Evolutionary conservation across 352 stramenopile genomes (phyloP), one percentile per base, ranked within the genome.

Genomic region (Phytophthora megakarya): DNA sequence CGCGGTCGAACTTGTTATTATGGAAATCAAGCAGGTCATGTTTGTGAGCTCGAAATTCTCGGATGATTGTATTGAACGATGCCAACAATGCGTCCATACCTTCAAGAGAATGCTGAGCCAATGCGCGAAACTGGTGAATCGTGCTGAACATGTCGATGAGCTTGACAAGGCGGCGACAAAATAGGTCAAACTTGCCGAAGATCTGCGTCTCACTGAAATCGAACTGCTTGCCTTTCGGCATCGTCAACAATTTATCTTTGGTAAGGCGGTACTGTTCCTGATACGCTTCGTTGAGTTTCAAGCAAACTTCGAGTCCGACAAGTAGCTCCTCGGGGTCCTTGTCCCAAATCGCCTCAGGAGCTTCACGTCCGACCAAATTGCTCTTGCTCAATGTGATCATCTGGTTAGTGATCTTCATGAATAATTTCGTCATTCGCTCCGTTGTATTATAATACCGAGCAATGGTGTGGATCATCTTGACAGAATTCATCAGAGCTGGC

Each of bases 101-200:
- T 67, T 98, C 93, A 5, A 98, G 77, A 9, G 91, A 93, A 56
- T 98, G 94, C 26, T 91, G 76, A 9, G 81, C 76, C 0, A 98
- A 78, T 16, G 79, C 81, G 0, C 80, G 89, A 70, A 98, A 98
- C 73, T 98, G 92, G 52, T 95, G 84, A 49, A 97, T 96, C 1
- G 88, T 97, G 45, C 77, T 92, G 53, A 97, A 97, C 86, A 96
- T 95, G 69, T 97, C 90, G 48, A 96, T 96, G 39, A 97, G 80
- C 63, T 96, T 96, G 10, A 97, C 89, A 3, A 96, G 65, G 6
- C 89, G 86, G 0, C 90, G 74, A 56, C 89, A 97, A 59, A 97
- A 97, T 0, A 97, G 66, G 53, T 97, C 90, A 51, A 97, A 94
- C 49, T 97, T 96, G 43, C 90, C 89, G 50, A 97, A 97, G 43